Evolutionary conservation across 2,329 filamentous ascomycete species (phyloP).

Genomic region (Calonectria honghensis): DNA sequence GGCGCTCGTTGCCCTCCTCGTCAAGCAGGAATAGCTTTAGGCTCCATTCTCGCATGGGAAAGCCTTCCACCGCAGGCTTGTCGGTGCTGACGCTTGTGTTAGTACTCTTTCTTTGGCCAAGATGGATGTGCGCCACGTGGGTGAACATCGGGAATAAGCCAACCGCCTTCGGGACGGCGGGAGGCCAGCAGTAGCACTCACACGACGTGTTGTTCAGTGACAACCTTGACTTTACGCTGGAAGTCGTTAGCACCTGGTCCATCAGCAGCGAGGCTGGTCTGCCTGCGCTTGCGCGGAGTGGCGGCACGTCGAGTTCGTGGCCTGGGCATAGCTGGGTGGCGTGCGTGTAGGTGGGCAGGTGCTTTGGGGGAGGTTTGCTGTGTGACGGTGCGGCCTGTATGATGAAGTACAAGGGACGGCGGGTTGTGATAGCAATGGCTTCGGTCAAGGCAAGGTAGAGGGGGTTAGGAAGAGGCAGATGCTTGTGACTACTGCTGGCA

Average conservation of each 20-base stretch:
- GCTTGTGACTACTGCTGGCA: constrained; percentile 33
- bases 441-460: constrained; percentile 13
- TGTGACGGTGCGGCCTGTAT: constrained; percentile 15
- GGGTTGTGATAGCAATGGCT: constrained; percentile 31
- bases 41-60: constrained; percentile 94
- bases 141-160: constrained; percentile 9
- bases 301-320: constrained; percentile 42
- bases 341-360: constrained; percentile 5
- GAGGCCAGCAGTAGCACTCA: constrained; percentile 68
- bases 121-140: constrained; percentile 20
- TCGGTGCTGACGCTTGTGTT: constrained; percentile 72
- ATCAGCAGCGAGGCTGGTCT: constrained; percentile 20
- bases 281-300: constrained; percentile 43
- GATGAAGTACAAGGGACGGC: constrained; percentile 24
- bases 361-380: constrained; percentile 5
- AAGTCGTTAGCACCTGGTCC: constrained; percentile 59
- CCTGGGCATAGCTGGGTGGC: constrained; percentile 41
- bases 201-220: constrained; percentile 94
- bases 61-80: constrained; percentile 88
- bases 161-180: constrained; percentile 22
- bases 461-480: constrained; percentile 15
- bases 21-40: constrained; percentile 90
- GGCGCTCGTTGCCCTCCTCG: constrained; percentile 88
- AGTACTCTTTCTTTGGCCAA: constrained; percentile 1
- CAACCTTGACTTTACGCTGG: constrained; percentile 92